Conservation (phyloP, 345 rosid species). For the Cardiospermum halicacabum region DNA sequence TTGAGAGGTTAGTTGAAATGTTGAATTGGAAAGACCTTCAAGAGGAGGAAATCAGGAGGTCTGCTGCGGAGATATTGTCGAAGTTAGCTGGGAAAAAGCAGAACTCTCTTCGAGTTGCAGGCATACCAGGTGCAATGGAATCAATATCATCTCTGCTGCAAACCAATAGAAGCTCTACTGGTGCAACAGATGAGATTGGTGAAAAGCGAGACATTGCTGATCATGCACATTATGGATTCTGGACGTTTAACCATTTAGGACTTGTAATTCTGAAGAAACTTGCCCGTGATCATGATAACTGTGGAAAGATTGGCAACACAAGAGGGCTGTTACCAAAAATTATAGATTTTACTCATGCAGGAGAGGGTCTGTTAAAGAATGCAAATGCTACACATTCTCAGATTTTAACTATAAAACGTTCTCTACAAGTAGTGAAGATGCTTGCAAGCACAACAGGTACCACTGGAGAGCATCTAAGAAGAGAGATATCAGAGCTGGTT, state of each 20-base stretch:
- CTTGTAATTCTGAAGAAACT: slow-evolving; percentile 76
- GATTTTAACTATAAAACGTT: slow-evolving; percentile 61
- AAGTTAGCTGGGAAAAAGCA: slow-evolving; percentile 74
- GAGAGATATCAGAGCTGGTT: slow-evolving; percentile 83
- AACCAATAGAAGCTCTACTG: slow-evolving; percentile 36
- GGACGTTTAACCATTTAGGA: slow-evolving; percentile 76
- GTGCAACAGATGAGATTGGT: slow-evolving; percentile 64
- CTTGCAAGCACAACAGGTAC: slow-evolving; percentile 70
- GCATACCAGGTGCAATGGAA: slow-evolving; percentile 88
- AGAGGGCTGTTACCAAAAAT: slow-evolving; percentile 83
- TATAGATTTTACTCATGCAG: slow-evolving; percentile 69
- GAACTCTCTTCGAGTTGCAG: slow-evolving; percentile 70
- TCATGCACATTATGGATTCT: slow-evolving; percentile 44
- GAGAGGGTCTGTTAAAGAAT: slow-evolving; percentile 44
- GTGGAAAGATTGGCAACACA: slow-evolving; percentile 87
- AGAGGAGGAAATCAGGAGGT: slow-evolving; percentile 75
- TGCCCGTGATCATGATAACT: slow-evolving; percentile 81
- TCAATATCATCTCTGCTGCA: slow-evolving; percentile 85
- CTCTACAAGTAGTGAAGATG: slow-evolving; percentile 80
- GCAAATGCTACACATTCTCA: slow-evolving; percentile 40
- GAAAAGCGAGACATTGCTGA: slow-evolving; percentile 47
- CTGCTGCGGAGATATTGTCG: slow-evolving; percentile 70
- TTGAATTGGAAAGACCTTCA: slow-evolving; percentile 87
- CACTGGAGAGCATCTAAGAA: slow-evolving; percentile 68
- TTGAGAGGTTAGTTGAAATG: slow-evolving; percentile 84